phyloP scores from a whole-genome alignment of 495 filamentous ascomycete genomes.

The Sporormia fimetaria region DNA sequence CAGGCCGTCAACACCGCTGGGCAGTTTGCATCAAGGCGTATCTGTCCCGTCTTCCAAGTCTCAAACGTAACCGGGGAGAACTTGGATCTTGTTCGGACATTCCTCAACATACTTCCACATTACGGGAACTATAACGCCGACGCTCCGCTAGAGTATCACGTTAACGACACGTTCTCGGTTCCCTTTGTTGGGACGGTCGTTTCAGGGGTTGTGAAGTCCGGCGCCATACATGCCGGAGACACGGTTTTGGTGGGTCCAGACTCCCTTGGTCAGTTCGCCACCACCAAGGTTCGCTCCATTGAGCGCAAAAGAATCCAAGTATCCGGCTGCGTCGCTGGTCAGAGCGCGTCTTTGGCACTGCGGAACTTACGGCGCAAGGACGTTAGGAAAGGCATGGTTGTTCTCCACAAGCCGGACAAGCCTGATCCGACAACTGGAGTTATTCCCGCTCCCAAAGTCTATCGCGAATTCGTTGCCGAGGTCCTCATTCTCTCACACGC shows the following conservation, averaged over 20 bases:
- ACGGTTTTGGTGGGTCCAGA: conserved; percentile 84
- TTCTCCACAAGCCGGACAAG: conserved; percentile 69
- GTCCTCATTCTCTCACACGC: conserved; percentile 92
- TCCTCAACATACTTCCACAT: conserved; percentile 90
- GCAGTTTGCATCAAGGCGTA: conserved; percentile 89
- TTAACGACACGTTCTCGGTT: conserved; percentile 98
- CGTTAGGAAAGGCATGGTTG: conserved; percentile 97
- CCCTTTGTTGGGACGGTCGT: conserved; percentile 96
- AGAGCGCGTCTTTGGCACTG: conserved; percentile 84
- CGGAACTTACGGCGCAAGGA: conserved; percentile 80
- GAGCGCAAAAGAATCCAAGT: conserved; percentile 91
- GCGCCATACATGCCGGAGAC: conserved; percentile 83
- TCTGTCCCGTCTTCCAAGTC: conserved; percentile 95
- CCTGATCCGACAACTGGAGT: conserved; percentile 22
- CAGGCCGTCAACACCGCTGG: conserved; percentile 84
- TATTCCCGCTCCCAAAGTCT: conserved; percentile 53
- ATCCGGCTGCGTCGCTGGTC: conserved; percentile 78
- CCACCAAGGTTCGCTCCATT: conserved; percentile 82
- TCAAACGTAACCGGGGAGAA: conserved; percentile 93
- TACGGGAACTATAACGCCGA: conserved; percentile 85
- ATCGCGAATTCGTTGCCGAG: conserved; percentile 88
- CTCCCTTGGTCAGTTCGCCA: conserved; percentile 79
- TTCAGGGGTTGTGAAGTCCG: conserved; percentile 80
- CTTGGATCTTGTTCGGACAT: conserved; percentile 69
- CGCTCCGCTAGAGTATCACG: conserved; percentile 84